Conservation (phyloP, 805 yeast species). For the Yarrowia deformans region DNA sequence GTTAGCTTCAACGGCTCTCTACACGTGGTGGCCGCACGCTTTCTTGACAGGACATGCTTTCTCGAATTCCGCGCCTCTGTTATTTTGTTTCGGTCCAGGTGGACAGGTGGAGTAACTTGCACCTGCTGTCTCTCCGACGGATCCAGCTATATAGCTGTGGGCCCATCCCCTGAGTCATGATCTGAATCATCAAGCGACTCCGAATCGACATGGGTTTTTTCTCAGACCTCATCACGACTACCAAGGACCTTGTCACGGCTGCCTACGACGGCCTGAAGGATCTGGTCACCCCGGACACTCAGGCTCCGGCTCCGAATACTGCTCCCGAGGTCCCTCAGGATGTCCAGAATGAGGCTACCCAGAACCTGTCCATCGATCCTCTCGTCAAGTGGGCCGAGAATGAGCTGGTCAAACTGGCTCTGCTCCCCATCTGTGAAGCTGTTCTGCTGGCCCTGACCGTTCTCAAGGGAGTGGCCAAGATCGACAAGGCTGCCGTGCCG, state of each 20-base stretch:
- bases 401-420: conserved; percentile 19
- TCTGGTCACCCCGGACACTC: not conserved
- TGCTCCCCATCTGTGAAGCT: conserved; percentile 24
- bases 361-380: conserved; percentile 10
- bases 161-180: not conserved
- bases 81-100: too few species aligned
- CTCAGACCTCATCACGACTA: not conserved
- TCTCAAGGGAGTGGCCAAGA: conserved; percentile 13
- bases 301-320: not conserved
- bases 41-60: not conserved
- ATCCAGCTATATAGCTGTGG: not conserved
- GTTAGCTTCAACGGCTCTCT: conserved; percentile 7
- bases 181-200: not conserved
- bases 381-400: conserved; percentile 28
- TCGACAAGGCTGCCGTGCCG: conserved; percentile 9
- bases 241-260: conserved; percentile 3
- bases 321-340: not conserved
- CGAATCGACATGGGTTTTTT: conserved; percentile 4
- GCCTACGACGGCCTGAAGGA: conserved; percentile 30
- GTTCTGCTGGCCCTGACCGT: conserved; percentile 22
- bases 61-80: not conserved
- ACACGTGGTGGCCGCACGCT: conserved; percentile 8
- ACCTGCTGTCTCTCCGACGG: not conserved
- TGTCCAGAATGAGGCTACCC: not conserved
- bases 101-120: conserved; percentile 4